phyloP scores from a whole-genome alignment of 768 basidiomycete genomes.

The Amanita phalloides region DNA sequence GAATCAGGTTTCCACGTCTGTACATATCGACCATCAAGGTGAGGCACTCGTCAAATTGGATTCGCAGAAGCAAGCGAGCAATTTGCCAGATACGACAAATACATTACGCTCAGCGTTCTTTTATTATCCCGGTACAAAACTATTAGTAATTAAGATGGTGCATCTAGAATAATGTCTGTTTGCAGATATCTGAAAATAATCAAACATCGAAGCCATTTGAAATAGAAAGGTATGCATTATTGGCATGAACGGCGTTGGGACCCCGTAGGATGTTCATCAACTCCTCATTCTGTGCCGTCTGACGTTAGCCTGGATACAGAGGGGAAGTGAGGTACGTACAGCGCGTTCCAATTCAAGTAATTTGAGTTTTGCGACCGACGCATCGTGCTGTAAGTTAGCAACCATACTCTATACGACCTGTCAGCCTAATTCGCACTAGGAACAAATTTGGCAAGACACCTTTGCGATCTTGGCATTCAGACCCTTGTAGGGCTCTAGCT shows the following conservation, averaged over 20 bases:
- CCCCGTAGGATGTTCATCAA: not conserved
- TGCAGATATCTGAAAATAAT: not conserved
- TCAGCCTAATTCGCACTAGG: not conserved
- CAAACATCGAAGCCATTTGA: not conserved
- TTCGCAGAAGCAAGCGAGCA: conserved; percentile 3
- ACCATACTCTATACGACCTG: conserved; percentile 50
- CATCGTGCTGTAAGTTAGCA: conserved; percentile 57
- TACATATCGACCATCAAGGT: conserved; percentile 3
- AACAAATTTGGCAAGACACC: conserved; percentile 22
- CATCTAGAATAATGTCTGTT: not conserved
- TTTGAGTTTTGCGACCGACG: conserved; percentile 45
- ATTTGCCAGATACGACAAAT: not conserved
- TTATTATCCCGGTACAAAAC: not conserved
- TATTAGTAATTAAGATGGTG: conserved; percentile 1
- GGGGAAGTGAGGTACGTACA: conserved; percentile 30
- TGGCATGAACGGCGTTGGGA: not conserved
- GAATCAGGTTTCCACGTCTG: conserved; percentile 1
- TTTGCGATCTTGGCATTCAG: conserved; percentile 72
- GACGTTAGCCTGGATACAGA: not conserved
- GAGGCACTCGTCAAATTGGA: conserved; percentile 1
- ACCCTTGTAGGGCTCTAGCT: conserved; percentile 54
- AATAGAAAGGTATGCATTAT: not conserved
- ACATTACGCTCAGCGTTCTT: not conserved
- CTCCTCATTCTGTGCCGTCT: not conserved
- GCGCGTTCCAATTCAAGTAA: conserved; percentile 61